Evolutionary conservation across 257 asterid species (phyloP), one percentile per base, ranked within the genome.

Genomic region (Penstemon eatonii): DNA sequence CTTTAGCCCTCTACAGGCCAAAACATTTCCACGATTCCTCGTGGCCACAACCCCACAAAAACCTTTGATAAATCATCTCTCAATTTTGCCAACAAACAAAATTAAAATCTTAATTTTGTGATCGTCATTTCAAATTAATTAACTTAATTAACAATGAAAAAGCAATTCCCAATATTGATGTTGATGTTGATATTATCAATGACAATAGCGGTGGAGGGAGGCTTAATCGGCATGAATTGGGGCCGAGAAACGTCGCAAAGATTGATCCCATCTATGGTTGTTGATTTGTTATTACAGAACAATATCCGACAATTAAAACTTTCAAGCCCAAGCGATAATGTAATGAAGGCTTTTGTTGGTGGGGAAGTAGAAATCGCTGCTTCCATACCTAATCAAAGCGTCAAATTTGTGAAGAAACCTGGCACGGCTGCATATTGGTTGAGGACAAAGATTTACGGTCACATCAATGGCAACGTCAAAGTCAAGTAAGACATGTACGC

Each of bases 241-340:
- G 84, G 84, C 0, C 61, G 84, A 3, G 42, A 5, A 43, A 68
- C 75, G 0, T 8, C 84, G 7, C 81, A 80, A 53, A 58, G 72
- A 51, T 42, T 80, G 47, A 71, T 76, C 55, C 84, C 84, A 38
- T 80, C 84, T 4, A 73, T 80, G 81, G 82, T 76, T 59, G 84
- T 73, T 8, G 82, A 80, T 49, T 52, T 76, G 63, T 73, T 76
- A 13, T 40, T 80, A 12, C 79, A 76, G 39, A 76, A 76, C 3
- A 44, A 5, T 4, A 73, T 80, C 25, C 50, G 60, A 4, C 13
- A 58, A 4, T 13, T 75, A 7, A 79, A 73, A 71, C 12, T 79
- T 6, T 56, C 56, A 40, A 70, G 72, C 44, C 46, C 69, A 6
- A 66, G 72, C 36, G 52, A 5, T n/a, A 74, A 76, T 44, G 68